Evolutionary conservation across 345 rosid genomes (phyloP), one percentile per base, ranked within the genome.

Genomic region (Ceriops decandra): DNA sequence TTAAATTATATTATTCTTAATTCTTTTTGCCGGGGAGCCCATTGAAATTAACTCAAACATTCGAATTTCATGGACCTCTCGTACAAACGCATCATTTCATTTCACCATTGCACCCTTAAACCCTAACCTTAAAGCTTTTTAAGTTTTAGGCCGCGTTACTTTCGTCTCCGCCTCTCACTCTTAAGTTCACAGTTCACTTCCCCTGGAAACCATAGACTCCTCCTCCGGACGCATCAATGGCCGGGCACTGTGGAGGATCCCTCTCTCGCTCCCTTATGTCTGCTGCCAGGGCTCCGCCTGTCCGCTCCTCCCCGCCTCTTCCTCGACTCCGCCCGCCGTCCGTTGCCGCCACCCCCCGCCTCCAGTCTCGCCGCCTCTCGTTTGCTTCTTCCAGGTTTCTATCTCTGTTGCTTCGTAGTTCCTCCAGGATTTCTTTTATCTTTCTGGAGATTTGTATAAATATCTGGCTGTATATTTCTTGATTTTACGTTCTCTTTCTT

Each of bases 271-370:
- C 80, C 59, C 81, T 83, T 22, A 58, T 76, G 28, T 76, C 84
- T n/a, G 63, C 84, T 24, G 87, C 92, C 11, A 85, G 97, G 78
- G 71, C 82, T 36, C 82, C 96, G 5, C 77, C 84, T 47, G 79
- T 85, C 64, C 88, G 89, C 33, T 76, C 91, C 20, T 77, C 87
- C 5, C 71, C 85, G 19, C 67, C 85, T 17, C 71, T 90, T 24
- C 86, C 95, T 54, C 92, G 95, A 49, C 67, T 89, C 84, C 95
- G 95, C 36, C 86, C 88, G 24, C 69, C 87, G 21, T 73, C 87
- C 31, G 53, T 79, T 63, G 68, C 88, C 60, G 36, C 85, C 46
- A 8, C 49, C 9, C 79, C 91, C 22, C 93, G 93, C 73, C 74
- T 59, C 17, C 85, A 75, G 28, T 77, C 86, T 56, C 89, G 90